Conservation (phyloP, 2,329 filamentous ascomycete species). For the Talaromyces sp. region DNA sequence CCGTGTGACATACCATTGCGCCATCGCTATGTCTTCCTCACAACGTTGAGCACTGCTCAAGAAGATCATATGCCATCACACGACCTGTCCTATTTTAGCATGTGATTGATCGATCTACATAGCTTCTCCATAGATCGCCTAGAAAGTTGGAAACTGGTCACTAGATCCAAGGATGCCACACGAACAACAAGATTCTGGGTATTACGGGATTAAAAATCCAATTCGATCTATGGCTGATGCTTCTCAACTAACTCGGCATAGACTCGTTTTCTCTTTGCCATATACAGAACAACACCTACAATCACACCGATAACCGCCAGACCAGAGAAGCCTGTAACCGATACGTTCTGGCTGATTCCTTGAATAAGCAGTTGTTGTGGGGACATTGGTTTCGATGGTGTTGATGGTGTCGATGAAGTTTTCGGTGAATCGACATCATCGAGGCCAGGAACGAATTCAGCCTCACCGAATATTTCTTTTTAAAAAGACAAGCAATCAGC, state of each 20-base stretch:
- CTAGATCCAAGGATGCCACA: neutral
- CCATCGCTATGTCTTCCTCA: no score
- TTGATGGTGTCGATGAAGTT: neutral
- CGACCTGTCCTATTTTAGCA: neutral
- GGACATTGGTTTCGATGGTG: neutral
- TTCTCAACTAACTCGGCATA: constrained; percentile 7
- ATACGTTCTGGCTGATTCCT: neutral
- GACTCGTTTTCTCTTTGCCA: constrained; percentile 1
- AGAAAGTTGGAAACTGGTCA: neutral
- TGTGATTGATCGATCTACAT: neutral
- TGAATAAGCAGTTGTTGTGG: constrained; percentile 15
- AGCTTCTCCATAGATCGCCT: neutral
- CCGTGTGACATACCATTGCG: neutral
- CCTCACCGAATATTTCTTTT: constrained; percentile 19
- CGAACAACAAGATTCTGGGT: neutral
- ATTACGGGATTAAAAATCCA: neutral
- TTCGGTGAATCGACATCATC: constrained; percentile 3
- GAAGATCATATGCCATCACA: neutral
- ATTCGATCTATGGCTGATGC: neutral
- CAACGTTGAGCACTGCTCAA: neutral
- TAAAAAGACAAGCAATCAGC: constrained; percentile 32
- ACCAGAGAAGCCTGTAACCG: constrained; percentile 20
- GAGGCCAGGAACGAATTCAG: constrained; percentile 11
- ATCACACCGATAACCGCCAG: constrained; percentile 23
- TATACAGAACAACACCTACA: constrained; percentile 20